Evolutionary conservation across 345 rosid species (phyloP), one percentile per base, ranked within the genome.

Genomic region (Euphorbia pulcherrima): DNA sequence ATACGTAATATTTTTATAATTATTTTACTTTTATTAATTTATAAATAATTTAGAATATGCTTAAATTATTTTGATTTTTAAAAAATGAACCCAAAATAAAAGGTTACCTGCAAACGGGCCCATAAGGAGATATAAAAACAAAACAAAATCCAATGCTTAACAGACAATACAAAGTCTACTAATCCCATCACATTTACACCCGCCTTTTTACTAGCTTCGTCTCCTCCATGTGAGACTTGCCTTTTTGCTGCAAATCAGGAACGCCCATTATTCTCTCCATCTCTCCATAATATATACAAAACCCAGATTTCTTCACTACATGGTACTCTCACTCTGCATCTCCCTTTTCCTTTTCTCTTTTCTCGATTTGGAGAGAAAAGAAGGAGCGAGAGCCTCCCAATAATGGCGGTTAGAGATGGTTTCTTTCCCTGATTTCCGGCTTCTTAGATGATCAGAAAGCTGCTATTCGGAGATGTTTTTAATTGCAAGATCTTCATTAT

Each of bases 141-240:
- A 17, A 39, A 37, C 2, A 0, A 24, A 55, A 52, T 14, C 26
- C 11, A 16, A 53, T 53, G 14, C 70, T 67, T 39, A 54, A 39
- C 17, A 27, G 20, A 35, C 60, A 53, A 24, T 37, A 39, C 12
- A 18, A 10, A 23, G 44, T 66, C 24, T 33, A 65, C 59, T 13
- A 51, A 64, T n/a, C 30, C 4, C 29, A 41, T 41, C 50, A 12
- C 3, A 8, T 12, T 68, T 46, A 48, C 41, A 72, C 86, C 83
- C 78, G 83, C 86, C 83, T 70, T 69, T 74, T 75, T 40, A 41
- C 33, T 61, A 44, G 60, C 18, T 20, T 66, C 26, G 5, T 60
- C 65, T 33, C 50, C 72, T 44, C 76, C 81, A 74, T 77, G 81
- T 76, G 83, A 79, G 21, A 21, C 17, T 47, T 39, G 18, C 60